Evolutionary conservation across 768 basidiomycete species (phyloP), one percentile per base, ranked within the genome.

Genomic region (Mycena kentingensis): DNA sequence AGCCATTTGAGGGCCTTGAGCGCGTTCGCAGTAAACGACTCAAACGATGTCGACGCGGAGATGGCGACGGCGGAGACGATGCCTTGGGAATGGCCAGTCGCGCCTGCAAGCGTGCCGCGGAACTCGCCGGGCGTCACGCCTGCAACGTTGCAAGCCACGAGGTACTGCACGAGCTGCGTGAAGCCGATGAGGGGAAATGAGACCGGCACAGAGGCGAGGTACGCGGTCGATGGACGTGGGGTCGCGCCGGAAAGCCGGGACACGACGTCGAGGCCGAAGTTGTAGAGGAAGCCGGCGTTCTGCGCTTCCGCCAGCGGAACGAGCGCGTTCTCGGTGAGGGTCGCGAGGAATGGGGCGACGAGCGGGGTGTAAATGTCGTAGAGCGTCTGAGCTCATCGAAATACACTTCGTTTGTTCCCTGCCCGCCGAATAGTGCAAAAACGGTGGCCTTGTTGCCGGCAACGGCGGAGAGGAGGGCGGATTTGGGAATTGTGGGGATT

Each of bases 341-440:
- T 75, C 24, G 75, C 64, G 57, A 97, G 70, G 76, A 93, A 86
- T 16, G 86, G 69, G 16, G 79, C 74, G 57, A 98, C 85, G 65
- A 93, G 96, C 11, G 94, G 88, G 57, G 77, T 83, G 79, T 99
- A 98, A 55, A 83, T 89, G 72, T 97, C 88, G 72, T 90, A 94
- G 45, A 98, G 85, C 45, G 78, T 74, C 73, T 96, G 90, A 99
- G 80, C 69, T 98, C 97, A 68, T 96, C 90, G 68, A 97, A 93
- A 75, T 98, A 99, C 52, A 96, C 90, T 67, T 98, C 96, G 70
- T 98, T 98, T 53, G 89, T 92, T 51, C 97, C 97, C 71, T 99
- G 97, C 15, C 97, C 97, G 46, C 96, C 96, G 66, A 99, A 99
- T 31, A 99, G 76, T 46, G 93, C 96, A 72, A 89, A 98, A 62